Conservation (phyloP, 1,284 basidiomycete genomes). For the Boletus mariae region DNA sequence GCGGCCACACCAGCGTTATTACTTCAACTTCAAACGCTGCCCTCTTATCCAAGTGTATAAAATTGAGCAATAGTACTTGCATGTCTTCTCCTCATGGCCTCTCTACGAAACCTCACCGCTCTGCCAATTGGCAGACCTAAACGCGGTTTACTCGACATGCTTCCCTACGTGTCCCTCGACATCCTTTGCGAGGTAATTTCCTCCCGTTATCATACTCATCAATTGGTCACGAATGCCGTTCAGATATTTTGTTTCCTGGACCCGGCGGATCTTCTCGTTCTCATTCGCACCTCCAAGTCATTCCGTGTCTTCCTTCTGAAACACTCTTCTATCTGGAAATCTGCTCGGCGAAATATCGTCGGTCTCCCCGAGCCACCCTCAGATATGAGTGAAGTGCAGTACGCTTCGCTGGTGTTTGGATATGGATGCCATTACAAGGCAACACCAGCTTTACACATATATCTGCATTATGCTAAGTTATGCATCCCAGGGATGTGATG, state of each 20-base stretch:
- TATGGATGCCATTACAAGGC: conserved; percentile 27
- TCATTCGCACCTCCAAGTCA: conserved; percentile 29
- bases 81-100: conserved; percentile 12
- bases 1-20: background rate
- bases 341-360: conserved; percentile 24
- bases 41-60: background rate
- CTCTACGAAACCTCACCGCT: background rate
- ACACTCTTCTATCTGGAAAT: conserved; percentile 27
- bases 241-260: conserved; percentile 30
- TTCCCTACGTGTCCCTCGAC: conserved; percentile 26
- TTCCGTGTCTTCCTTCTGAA: conserved; percentile 31
- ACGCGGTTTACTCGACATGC: conserved; percentile 23
- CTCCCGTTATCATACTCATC: background rate
- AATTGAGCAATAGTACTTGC: background rate
- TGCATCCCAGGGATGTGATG: conserved; percentile 23
- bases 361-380: conserved; percentile 31
- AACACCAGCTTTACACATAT: background rate
- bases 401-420: conserved; percentile 34
- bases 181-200: conserved; percentile 23
- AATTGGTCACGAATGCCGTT: background rate
- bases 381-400: conserved; percentile 32
- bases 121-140: conserved; percentile 4
- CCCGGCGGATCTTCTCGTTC: conserved; percentile 31
- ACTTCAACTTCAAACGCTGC: no score
- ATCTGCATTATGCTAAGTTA: conserved; percentile 3